These are phyloP conservation scores for Iberis amara DNA, from an alignment of 441 rosid species.

Conservation along the genomic window DNA sequence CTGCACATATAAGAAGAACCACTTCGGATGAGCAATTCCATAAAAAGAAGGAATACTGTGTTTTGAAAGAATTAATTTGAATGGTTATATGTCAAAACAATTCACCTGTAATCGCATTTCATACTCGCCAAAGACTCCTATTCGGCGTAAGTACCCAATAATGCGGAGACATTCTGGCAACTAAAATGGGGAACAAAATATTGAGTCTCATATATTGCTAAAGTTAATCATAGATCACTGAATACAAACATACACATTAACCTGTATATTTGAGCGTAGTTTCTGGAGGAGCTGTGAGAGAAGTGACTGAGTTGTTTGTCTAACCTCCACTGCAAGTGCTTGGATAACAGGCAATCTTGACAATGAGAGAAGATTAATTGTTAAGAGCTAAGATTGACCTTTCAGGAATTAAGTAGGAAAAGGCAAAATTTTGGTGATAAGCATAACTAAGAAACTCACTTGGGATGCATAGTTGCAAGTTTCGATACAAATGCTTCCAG, in stretches of 20 bases:
- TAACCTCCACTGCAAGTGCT: conserved; percentile 82
- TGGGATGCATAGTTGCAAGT: conserved; percentile 91
- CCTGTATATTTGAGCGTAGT: conserved; percentile 90
- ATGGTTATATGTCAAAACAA: conserved; percentile 15
- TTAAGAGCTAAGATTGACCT: conserved; percentile 24
- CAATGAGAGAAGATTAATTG: conserved; percentile 14
- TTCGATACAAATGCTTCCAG: conserved; percentile 83
- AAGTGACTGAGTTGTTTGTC: conserved; percentile 90
- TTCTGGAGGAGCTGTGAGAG: conserved; percentile 90
- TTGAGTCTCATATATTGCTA: conserved; percentile 11
- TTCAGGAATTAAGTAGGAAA: conserved; percentile 23
- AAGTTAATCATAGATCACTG: conserved; percentile 8
- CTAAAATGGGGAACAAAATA: conserved; percentile 38
- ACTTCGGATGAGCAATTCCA: conserved; percentile 18
- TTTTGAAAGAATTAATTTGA: conserved; percentile 3
- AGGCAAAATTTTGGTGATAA: conserved; percentile 1
- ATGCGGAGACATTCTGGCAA: conserved; percentile 89
- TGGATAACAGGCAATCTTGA: conserved; percentile 79
- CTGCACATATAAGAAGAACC: conserved; percentile 38
- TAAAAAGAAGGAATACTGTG: conserved; percentile 6
- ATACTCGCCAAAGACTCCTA: conserved; percentile 84
- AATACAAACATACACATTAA: conserved; percentile 23
- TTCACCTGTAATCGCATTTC: conserved; percentile 87
- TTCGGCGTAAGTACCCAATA: conserved; percentile 85
- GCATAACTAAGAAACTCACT: conserved; percentile 49